Base-by-base conservation (phyloP, 2,329 filamentous ascomycete genomes). In the Tolypocladium inflatum region DNA sequence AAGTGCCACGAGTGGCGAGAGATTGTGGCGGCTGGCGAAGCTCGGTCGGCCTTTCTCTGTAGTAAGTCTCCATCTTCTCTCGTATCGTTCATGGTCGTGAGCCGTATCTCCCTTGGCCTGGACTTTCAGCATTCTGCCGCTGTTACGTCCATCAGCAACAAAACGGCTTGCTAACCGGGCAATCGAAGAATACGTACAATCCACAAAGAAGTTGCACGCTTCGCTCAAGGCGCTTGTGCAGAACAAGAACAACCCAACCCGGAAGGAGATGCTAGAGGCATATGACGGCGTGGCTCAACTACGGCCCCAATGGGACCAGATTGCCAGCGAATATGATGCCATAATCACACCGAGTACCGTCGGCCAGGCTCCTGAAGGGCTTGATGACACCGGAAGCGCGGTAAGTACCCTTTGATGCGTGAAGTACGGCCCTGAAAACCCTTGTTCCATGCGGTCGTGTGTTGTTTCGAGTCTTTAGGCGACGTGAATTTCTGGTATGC, bases 351-450 rank as follows among this genome's bases (percentile, higher is more conserved):
- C 85, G 0, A 86, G 83, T 63, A 81, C 79, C 0, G 64, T 78
- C 0, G 85, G 84, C 57, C 84, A 85, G 62, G 85, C 85, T 0
- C 83, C 85, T 0, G 58, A 76, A 1, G 84, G 84, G 0, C 55
- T 67, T 0, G 73, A 73, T 5, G 76, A 68, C 55, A 88, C 84
- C 0, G 85, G 85, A 0, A 80, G 75, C 60, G 74, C 81, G 4
- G 61, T 58, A 43, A 43, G 38, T 39, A 39, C 19, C 26, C 9
- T 3, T 19, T 23, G 9, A 8, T n/a, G 15, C n/a, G n/a, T 11
- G 19, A 3, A 6, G 19, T 26, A 11, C 3, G 6, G 13, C 21
- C 26, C 8, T 26, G 19, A n/a, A 11, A 21, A 4, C n/a, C n/a
- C 13, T 13, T 42, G 42, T 15, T 15, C 23, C 5, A 11, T 23